These are phyloP conservation scores for Solanum pinnatisectum DNA, from an alignment of 257 asterid genomes.

Conservation along the genomic window DNA sequence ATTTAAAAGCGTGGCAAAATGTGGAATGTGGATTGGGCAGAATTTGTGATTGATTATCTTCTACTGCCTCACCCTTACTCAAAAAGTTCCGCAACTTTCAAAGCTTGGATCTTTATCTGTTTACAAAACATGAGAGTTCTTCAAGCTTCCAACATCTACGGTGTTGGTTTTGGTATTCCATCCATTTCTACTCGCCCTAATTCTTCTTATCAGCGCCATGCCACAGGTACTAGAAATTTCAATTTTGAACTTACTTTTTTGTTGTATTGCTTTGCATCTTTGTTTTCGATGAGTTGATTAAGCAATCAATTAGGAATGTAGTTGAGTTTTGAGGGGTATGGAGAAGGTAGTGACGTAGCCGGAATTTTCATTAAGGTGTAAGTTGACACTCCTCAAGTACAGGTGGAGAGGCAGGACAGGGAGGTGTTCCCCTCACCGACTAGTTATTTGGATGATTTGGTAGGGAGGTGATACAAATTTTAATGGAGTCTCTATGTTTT, in stretches of 20 bases:
- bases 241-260: not conserved
- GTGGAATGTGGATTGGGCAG: not conserved
- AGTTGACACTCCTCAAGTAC: not conserved
- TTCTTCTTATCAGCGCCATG: not conserved
- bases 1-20: not conserved
- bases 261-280: not conserved
- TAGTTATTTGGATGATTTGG: not conserved
- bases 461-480: not conserved
- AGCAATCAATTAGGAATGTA: not conserved
- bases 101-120: not conserved
- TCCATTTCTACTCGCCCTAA: not conserved
- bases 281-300: not conserved
- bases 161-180: not conserved
- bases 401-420: not conserved
- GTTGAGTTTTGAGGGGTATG: not conserved
- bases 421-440: not conserved
- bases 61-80: not conserved
- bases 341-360: not conserved
- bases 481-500: not conserved
- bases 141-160: not conserved
- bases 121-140: not conserved
- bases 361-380: not conserved
- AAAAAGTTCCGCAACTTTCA: not conserved
- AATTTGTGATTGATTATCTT: not conserved
- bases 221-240: not conserved